Evolutionary conservation across 2,329 filamentous ascomycete genomes (phyloP).

Genomic region (Aspergillus sp.): DNA sequence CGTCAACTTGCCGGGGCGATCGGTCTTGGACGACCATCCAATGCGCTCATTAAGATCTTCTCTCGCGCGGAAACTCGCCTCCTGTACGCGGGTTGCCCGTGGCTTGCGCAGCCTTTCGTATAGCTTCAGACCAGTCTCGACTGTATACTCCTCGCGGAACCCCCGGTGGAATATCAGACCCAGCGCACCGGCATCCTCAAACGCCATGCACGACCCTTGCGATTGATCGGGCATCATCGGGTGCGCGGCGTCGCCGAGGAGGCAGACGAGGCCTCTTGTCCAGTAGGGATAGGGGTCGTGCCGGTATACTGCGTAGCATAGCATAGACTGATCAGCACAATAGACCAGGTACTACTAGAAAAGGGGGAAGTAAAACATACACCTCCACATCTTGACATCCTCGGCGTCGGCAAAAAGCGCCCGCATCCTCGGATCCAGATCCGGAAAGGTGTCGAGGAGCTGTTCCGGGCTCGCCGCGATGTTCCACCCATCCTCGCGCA

Average conservation of each 20-base stretch:
- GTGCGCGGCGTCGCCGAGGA: constrained; percentile 40
- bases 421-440: constrained; percentile 28
- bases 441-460: constrained; percentile 29
- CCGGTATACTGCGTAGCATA: constrained; percentile 25
- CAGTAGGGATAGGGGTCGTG: constrained; percentile 37
- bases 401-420: constrained; percentile 28
- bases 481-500: constrained; percentile 32
- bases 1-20: constrained; percentile 36
- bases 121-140: constrained; percentile 28
- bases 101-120: constrained; percentile 37
- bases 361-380: constrained; percentile 11
- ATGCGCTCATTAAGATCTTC: constrained; percentile 36
- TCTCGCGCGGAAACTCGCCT: constrained; percentile 32
- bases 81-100: constrained; percentile 36
- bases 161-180: constrained; percentile 40
- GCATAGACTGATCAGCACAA: no score
- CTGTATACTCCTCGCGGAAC: constrained; percentile 25
- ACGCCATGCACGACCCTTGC: constrained; percentile 44
- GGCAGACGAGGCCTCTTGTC: constrained; percentile 31
- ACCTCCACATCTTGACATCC: constrained; percentile 34
- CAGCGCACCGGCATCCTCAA: constrained; percentile 48
- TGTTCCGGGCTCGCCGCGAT: constrained; percentile 28
- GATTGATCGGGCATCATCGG: constrained; percentile 41
- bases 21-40: constrained; percentile 32
- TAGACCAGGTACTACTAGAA: no score